These are phyloP conservation scores for Pulveroboletus sp. DNA, from an alignment of 768 basidiomycete genomes.

Conservation along the genomic window DNA sequence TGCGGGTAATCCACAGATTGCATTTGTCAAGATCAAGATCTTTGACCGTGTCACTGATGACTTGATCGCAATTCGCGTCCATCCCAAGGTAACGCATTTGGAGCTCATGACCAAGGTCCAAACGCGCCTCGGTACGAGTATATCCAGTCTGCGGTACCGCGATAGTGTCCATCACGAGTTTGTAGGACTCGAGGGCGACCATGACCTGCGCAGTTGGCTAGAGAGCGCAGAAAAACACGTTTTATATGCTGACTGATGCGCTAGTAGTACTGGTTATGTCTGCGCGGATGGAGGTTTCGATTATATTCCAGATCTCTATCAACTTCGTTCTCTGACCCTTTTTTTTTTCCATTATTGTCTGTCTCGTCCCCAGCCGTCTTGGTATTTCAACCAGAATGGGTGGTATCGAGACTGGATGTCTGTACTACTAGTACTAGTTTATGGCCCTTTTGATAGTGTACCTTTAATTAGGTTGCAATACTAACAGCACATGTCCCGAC, in stretches of 20 bases:
- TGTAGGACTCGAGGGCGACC: slow-evolving; percentile 60
- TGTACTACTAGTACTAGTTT: slow-evolving; percentile 11
- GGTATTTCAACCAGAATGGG: too few relatives aligned
- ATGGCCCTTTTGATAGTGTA: background rate
- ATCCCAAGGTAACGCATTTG: slow-evolving; percentile 81
- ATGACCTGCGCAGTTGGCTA: slow-evolving; percentile 70
- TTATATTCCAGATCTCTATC: slow-evolving; percentile 31
- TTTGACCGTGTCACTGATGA: slow-evolving; percentile 93
- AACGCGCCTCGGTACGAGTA: slow-evolving; percentile 75
- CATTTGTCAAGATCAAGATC: slow-evolving; percentile 98
- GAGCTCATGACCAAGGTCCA: slow-evolving; percentile 94
- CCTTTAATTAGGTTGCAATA: background rate
- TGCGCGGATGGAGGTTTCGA: slow-evolving; percentile 8
- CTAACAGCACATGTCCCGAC: slow-evolving; percentile 38
- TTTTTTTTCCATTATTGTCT: background rate
- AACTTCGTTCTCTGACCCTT: slow-evolving; percentile 15
- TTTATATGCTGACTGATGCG: slow-evolving; percentile 66
- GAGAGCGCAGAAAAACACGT: slow-evolving; percentile 79
- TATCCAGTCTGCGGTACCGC: slow-evolving; percentile 69
- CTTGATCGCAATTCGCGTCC: slow-evolving; percentile 94
- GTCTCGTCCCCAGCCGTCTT: too few relatives aligned
- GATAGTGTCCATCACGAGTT: slow-evolving; percentile 66
- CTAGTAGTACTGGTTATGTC: slow-evolving; percentile 6
- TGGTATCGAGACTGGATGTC: too few relatives aligned
- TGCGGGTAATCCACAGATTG: slow-evolving; percentile 72